A percentile compares a stretch with the other conserved stretches of the same genome.
These are phyloP conservation scores for Hibiscus mutabilis DNA, from an alignment of 345 rosid genomes.

Conservation along the genomic window DNA sequence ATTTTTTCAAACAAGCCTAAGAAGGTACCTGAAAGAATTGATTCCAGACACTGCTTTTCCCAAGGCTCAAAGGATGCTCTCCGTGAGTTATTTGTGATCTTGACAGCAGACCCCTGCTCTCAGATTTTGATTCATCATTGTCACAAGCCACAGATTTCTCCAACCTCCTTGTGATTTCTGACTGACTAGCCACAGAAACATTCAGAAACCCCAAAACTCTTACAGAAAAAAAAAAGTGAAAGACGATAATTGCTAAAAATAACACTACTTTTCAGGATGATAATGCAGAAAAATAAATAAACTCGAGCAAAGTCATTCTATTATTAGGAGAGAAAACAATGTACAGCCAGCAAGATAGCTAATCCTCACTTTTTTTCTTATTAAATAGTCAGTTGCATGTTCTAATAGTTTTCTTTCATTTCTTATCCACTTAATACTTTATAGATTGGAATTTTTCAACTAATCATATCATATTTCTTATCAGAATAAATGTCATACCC, in stretches of 20 bases:
- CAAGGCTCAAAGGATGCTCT: conserved; percentile 96
- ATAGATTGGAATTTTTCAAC: background rate
- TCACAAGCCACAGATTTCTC: conserved; percentile 41
- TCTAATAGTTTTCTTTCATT: background rate
- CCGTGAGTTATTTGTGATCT: conserved; percentile 73
- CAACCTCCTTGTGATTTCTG: conserved; percentile 82
- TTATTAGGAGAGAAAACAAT: background rate
- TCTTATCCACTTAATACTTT: background rate
- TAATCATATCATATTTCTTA: background rate
- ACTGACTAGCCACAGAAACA: conserved; percentile 80
- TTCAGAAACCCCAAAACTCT: background rate
- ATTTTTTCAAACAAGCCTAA: background rate
- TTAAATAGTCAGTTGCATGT: background rate
- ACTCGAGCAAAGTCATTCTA: background rate
- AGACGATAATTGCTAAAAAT: background rate
- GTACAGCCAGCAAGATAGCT: background rate
- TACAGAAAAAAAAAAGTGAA: background rate
- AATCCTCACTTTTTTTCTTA: background rate
- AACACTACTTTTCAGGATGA: background rate
- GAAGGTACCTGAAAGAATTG: conserved; percentile 77
- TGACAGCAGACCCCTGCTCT: conserved; percentile 52
- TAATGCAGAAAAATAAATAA: background rate
- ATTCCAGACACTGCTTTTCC: conserved; percentile 90
- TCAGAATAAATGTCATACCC: background rate
- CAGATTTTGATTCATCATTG: conserved; percentile 38